phyloP scores from a whole-genome alignment of 495 filamentous ascomycete genomes.

The Xylaria sp. region DNA sequence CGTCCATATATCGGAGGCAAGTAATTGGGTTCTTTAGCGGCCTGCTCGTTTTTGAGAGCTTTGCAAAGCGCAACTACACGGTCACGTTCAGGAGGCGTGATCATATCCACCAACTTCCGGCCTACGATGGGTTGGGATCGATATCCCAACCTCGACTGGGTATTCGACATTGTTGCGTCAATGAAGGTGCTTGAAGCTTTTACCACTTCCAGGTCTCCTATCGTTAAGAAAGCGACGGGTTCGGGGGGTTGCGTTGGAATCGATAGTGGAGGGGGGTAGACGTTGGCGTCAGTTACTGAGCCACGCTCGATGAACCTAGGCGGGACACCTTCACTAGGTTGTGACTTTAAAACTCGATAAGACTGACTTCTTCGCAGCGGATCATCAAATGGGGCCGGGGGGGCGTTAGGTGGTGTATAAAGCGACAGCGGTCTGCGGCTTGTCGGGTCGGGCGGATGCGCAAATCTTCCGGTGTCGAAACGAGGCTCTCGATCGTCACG shows the following conservation, averaged over 20 bases:
- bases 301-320: conserved; percentile 57
- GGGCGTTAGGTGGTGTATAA: conserved; percentile 45
- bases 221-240: conserved; percentile 62
- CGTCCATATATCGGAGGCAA: conserved; percentile 61
- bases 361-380: conserved; percentile 57
- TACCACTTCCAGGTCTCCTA: conserved; percentile 58
- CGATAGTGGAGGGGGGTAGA: conserved; percentile 54
- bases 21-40: conserved; percentile 59
- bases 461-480: conserved; percentile 58
- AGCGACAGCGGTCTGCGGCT: conserved; percentile 55
- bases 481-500: conserved; percentile 76
- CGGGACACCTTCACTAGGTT: conserved; percentile 53
- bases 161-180: conserved; percentile 39
- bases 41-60: conserved; percentile 56
- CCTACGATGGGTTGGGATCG: conserved; percentile 42
- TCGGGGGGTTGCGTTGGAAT: conserved; percentile 49
- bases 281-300: conserved; percentile 51
- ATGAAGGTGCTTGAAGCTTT: conserved; percentile 60
- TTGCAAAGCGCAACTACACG: conserved; percentile 55
- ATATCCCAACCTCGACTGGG: conserved; percentile 49
- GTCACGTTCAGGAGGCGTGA: conserved; percentile 56
- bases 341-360: conserved; percentile 67
- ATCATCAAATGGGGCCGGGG: conserved; percentile 48
- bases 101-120: conserved; percentile 56
- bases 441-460: conserved; percentile 46